phyloP scores from a whole-genome alignment of 1,284 basidiomycete genomes.

The Rhodotorula sp. region DNA sequence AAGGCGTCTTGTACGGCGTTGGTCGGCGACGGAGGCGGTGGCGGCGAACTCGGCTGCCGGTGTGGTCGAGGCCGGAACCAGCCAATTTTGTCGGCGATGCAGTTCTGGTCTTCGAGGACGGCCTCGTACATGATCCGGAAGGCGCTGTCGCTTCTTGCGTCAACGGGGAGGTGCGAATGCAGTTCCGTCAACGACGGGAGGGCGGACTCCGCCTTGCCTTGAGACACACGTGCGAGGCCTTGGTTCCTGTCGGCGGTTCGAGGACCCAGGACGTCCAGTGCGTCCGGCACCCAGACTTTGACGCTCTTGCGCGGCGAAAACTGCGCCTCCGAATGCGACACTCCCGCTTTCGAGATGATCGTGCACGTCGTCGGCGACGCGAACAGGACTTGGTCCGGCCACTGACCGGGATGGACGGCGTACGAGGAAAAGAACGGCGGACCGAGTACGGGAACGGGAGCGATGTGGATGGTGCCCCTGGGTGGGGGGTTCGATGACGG shows the following conservation, averaged over 20 bases:
- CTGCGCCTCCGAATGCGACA: neutral
- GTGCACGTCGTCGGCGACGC: neutral
- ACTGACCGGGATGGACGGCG: constrained; percentile 23
- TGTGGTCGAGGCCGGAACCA: neutral
- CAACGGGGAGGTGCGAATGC: neutral
- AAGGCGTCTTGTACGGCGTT: neutral
- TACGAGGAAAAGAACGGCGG: constrained; percentile 23
- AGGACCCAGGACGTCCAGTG: neutral
- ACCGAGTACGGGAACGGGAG: neutral
- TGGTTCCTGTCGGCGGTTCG: neutral
- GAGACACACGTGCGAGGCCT: neutral
- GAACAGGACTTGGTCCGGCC: constrained; percentile 18
- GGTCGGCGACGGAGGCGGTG: accelerated
- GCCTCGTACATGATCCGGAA: constrained; percentile 16
- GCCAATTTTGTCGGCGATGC: constrained; percentile 19
- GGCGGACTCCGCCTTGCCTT: neutral
- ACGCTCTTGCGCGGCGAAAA: constrained; percentile 8
- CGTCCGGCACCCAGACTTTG: constrained; percentile 14
- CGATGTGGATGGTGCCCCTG: neutral
- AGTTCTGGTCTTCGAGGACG: constrained; percentile 10
- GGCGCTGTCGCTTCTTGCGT: neutral
- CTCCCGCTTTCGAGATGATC: constrained; percentile 15
- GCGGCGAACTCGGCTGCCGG: accelerated
- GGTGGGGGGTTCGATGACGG: neutral
- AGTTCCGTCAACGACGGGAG: neutral